Base-by-base conservation (phyloP, 495 filamentous ascomycete species). In the Penicillium canariense region DNA sequence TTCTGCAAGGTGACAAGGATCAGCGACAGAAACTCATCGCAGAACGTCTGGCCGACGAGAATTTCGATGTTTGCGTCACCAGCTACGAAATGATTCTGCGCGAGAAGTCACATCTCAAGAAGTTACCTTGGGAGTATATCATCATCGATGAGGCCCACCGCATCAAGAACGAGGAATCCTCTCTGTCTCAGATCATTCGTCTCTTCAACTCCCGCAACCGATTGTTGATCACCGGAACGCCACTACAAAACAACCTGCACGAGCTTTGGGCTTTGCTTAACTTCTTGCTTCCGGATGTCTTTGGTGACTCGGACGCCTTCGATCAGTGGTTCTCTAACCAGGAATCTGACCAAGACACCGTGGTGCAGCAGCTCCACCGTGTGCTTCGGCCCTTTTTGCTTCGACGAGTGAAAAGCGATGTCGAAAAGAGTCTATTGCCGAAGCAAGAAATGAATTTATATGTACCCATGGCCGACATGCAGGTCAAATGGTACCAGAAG, bases 91-190 rank as follows among this genome's bases (percentile, higher is more conserved):
- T 96, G 90, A 88, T 99, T 53, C 80, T 99, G 2, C 84, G 94
- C 36, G 95, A 99, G 66, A 97, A 99, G 74, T 79, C 89, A 0
- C 90, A 96, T 63, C 73, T 99, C 40, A 95, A 95, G 75, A 97
- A 97, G 69, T 95, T 97, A 65, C 91, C 95, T 0, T 99, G 95
- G 95, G 94, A 99, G 68, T 99, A 99, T 68, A 97, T 99, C 71
- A 96, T 99, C 68, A 96, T 99, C 50, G 95, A 99, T 64, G 95
- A 99, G 60, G 95, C 95, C 4, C 95, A 99, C 68, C 90, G 95
- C 18, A 97, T 99, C 77, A 99, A 99, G 75, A 99, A 99, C 70
- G 95, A 99, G 69, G 90, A 96, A 69, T 99, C 95, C 0, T 95
- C 95, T 2, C 78, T 99, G 4, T 91, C 95, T 2, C 94, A 99